Base-by-base conservation (phyloP, 75 land plant genomes). In the Isoetes taiwanensis region DNA sequence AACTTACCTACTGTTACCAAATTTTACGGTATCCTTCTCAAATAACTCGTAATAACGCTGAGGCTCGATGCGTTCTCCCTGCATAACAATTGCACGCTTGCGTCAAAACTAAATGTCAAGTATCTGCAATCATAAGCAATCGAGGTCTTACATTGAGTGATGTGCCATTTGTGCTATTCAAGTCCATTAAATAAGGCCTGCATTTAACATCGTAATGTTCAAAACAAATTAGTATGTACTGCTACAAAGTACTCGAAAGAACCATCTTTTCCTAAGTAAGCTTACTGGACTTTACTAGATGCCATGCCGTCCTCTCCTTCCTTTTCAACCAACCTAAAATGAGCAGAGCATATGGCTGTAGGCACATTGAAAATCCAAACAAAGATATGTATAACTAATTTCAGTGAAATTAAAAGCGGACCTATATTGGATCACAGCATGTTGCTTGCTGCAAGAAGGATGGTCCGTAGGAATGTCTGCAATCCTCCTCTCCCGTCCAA, bases 371-470 rank as follows among this genome's bases (percentile, higher is more conserved):
- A 48, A 19, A 19, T 8, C 9, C 17, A 48, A 8, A 9, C 9
- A 10, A 48, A 19, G 16, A 48, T 56, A 33, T 19, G n/a, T 27
- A 64, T 35, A 6, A 19, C 6, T 6, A 48, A 10, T 12, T 48
- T 10, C 19, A 48, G 19, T 9, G 39, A 37, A 14, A 53, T 25
- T 23, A 16, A 46, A 56, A 12, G 29, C 0, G 52, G 28, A 91
- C 98, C 98, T 66, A 48, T 57, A 94, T 56, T 94, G 99, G 37
- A 94, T 71, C 23, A 94, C 86, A 60, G 96, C 96, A 80, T 94
- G 99, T 65, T 94, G 99, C 63, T 94, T 94, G 78, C 99, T 94
- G 70, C 99, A 94, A 27, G 99, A 94, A 1, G 99, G 99, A 55
- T 94, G 99, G 53, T 94, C 99, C 27, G 95, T 94, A 0, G 99